phyloP scores from a whole-genome alignment of 768 basidiomycete genomes.

The Trametes villosa region DNA sequence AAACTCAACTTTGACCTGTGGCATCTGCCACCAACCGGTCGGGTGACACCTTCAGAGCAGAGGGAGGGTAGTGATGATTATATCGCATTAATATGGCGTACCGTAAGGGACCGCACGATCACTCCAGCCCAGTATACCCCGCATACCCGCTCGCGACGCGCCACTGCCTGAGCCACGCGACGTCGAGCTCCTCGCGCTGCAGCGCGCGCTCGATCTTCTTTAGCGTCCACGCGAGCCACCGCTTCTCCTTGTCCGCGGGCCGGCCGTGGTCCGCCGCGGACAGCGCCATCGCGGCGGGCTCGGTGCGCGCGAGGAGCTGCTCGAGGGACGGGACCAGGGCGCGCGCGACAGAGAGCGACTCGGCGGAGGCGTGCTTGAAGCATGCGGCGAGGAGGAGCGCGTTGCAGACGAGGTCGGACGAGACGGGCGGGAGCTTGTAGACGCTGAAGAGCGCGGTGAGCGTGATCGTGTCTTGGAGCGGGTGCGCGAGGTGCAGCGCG shows the following conservation, averaged over 20 bases:
- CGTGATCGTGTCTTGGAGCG: constrained; percentile 52
- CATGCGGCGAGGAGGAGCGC: constrained; percentile 62
- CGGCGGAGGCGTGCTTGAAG: constrained; percentile 43
- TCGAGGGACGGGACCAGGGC: constrained; percentile 49
- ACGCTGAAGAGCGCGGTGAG: constrained; percentile 57
- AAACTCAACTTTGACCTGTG: too few species aligned
- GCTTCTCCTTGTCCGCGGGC: constrained; percentile 36
- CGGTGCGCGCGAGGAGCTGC: constrained; percentile 31
- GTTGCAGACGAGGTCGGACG: constrained; percentile 59
- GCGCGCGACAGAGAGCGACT: constrained; percentile 45
- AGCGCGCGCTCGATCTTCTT: constrained; percentile 41
- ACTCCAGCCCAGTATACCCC: constrained; percentile 4
- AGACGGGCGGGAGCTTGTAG: constrained; percentile 57
- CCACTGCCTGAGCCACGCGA: constrained; percentile 35
- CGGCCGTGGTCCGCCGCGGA: constrained; percentile 15
- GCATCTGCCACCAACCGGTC: too few species aligned
- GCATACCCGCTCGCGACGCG: constrained; percentile 31
- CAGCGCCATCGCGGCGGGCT: constrained; percentile 20
- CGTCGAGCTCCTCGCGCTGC: constrained; percentile 32
- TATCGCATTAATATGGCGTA: constrained; percentile 12
- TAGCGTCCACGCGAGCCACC: constrained; percentile 44
- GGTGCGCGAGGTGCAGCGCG: constrained; percentile 51
- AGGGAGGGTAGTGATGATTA: constrained; percentile 5
- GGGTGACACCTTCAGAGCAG: neutral
- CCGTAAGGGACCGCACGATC: neutral